Percentiles rank a stretch among this genome's conserved stretches.
Evolutionary conservation across 2,329 filamentous ascomycete species (phyloP).

Genomic region (Magnaporthiopsis incrustans): DNA sequence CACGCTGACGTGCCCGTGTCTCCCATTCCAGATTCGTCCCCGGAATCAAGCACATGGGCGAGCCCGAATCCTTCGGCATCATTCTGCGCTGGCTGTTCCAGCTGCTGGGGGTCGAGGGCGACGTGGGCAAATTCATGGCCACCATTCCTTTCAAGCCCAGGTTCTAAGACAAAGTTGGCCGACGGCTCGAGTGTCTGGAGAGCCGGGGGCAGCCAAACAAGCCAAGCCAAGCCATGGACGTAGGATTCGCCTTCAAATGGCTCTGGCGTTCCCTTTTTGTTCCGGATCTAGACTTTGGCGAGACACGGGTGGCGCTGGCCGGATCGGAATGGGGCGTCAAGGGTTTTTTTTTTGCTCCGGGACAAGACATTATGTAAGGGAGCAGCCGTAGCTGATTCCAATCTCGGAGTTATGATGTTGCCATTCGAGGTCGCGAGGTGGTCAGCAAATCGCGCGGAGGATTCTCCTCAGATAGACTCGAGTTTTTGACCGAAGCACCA

Average conservation of each 20-base stretch:
- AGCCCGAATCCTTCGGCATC: conserved; percentile 23
- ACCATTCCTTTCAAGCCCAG: not conserved
- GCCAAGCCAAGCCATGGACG: not conserved
- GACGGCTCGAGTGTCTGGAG: too few relatives aligned
- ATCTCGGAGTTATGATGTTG: not conserved
- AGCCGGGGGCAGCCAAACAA: too few relatives aligned
- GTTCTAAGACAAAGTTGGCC: not conserved
- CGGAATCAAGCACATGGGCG: conserved; percentile 27
- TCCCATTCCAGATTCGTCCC: conserved; percentile 19
- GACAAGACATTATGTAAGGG: not conserved
- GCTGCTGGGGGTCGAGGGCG: conserved; percentile 21
- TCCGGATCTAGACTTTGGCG: too few relatives aligned
- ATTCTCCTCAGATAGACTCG: not conserved
- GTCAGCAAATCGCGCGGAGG: not conserved
- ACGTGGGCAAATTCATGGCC: conserved; percentile 9
- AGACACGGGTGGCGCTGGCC: too few relatives aligned
- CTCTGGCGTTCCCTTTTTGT: too few relatives aligned
- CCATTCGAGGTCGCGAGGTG: not conserved
- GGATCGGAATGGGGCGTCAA: too few relatives aligned
- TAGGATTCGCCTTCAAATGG: not conserved
- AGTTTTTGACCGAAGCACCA: not conserved
- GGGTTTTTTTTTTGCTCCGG: too few relatives aligned
- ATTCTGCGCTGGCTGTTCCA: conserved; percentile 25
- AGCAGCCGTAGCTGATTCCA: not conserved
- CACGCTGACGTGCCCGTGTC: not conserved